Conservation (phyloP, 306 rosid genomes). For the Acacia confusa region DNA sequence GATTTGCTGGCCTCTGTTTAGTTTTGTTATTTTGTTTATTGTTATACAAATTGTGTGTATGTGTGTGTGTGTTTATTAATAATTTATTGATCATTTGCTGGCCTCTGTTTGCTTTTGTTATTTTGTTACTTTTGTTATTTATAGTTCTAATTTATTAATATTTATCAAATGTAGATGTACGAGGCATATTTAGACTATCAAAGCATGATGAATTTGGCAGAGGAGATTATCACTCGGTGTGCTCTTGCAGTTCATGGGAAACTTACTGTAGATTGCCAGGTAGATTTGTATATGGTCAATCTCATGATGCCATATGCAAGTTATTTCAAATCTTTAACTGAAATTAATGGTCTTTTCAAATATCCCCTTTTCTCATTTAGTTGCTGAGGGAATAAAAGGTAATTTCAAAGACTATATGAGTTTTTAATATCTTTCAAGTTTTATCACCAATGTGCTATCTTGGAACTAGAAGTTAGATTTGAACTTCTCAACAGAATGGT, state of each 20-base stretch:
- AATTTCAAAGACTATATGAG: neutral
- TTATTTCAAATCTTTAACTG: neutral
- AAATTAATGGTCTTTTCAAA: neutral
- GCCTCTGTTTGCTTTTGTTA: no score
- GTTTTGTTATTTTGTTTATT: no score
- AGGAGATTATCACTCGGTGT: slow-evolving; percentile 88
- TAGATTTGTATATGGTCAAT: slow-evolving; percentile 32
- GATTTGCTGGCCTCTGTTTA: no score
- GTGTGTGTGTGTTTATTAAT: no score
- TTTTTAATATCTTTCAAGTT: neutral
- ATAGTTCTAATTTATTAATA: slow-evolving; percentile 49
- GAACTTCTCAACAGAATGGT: neutral
- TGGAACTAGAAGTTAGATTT: neutral
- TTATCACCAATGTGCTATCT: neutral
- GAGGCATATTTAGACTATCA: slow-evolving; percentile 98
- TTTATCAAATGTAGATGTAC: slow-evolving; percentile 75
- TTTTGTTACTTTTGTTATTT: no score
- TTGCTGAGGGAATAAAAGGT: neutral
- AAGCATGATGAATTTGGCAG: slow-evolving; percentile 97
- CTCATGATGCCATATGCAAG: neutral
- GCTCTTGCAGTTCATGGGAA: slow-evolving; percentile 84
- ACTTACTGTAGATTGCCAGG: slow-evolving; percentile 92
- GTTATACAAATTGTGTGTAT: no score
- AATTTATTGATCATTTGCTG: no score
- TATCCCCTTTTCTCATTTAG: neutral